Conservation (phyloP, 345 rosid species). For the Salix viminalis region DNA sequence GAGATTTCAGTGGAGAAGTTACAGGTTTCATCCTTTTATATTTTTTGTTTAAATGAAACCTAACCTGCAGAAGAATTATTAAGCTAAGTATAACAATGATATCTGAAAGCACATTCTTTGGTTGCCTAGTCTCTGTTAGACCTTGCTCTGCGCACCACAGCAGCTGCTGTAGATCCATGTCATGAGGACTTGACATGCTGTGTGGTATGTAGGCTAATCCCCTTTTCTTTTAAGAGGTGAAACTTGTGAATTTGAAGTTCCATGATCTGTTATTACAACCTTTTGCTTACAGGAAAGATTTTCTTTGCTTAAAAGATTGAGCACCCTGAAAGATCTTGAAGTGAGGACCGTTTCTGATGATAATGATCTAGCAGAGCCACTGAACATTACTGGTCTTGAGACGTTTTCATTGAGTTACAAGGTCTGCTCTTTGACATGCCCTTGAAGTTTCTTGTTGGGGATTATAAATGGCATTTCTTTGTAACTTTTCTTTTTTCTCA, state of each 20-base stretch:
- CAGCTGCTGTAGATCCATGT: constrained; percentile 96
- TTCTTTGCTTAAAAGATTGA: constrained; percentile 72
- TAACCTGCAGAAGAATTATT: constrained; percentile 1
- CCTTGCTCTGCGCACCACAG: constrained; percentile 90
- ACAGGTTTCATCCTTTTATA: constrained; percentile 48
- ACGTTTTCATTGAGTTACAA: constrained; percentile 95
- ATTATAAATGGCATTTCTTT: neutral
- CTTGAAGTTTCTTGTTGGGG: neutral
- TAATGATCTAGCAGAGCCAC: constrained; percentile 57
- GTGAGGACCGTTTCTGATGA: constrained; percentile 34
- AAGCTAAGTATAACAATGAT: neutral
- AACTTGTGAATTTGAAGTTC: neutral
- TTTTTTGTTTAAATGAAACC: neutral
- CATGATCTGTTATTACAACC: constrained; percentile 7
- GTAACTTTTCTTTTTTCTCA: neutral
- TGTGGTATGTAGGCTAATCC: constrained; percentile 54
- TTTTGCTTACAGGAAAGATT: constrained; percentile 65
- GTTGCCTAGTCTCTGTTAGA: constrained; percentile 74
- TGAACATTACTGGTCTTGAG: constrained; percentile 87
- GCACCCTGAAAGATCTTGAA: constrained; percentile 52
- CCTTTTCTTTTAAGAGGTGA: neutral
- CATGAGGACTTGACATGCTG: constrained; percentile 92
- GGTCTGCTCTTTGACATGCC: constrained; percentile 37
- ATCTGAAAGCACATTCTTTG: constrained; percentile 13
- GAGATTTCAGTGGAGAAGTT: constrained; percentile 87